A percentile compares a stretch with the other conserved stretches of the same genome.
These are phyloP conservation scores for Neurospora discreta DNA, from an alignment of 495 filamentous ascomycete species.

Conservation along the genomic window DNA sequence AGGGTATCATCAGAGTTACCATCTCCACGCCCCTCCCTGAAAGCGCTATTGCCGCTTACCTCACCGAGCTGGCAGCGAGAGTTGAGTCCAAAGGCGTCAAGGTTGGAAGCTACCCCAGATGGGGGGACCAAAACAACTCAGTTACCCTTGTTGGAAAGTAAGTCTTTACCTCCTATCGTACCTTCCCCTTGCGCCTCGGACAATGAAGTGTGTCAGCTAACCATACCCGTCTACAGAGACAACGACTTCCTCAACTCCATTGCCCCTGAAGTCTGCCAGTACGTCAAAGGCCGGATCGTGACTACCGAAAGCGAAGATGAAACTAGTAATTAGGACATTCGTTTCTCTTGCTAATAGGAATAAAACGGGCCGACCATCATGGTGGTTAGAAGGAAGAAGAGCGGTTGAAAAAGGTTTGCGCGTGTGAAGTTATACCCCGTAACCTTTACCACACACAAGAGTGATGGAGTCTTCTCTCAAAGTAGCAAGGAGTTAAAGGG, in stretches of 20 bases:
- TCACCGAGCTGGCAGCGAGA: slow-evolving; percentile 65
- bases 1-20: slow-evolving; percentile 62
- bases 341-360: background rate
- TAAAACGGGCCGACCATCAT: background rate
- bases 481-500: background rate
- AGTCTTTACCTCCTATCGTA: background rate
- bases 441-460: background rate
- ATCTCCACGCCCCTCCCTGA: slow-evolving; percentile 82
- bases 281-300: slow-evolving; percentile 35
- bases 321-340: background rate
- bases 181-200: background rate
- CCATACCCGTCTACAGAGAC: slow-evolving; percentile 22
- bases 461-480: background rate
- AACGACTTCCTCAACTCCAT: slow-evolving; percentile 38
- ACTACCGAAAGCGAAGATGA: slow-evolving; percentile 37
- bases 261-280: slow-evolving; percentile 36
- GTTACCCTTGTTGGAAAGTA: slow-evolving; percentile 77
- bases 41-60: slow-evolving; percentile 68
- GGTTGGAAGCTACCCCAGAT: slow-evolving; percentile 92
- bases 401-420: background rate
- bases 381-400: background rate
- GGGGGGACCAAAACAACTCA: slow-evolving; percentile 80
- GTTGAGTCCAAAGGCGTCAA: slow-evolving; percentile 69
- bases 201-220: background rate
- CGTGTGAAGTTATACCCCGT: background rate